Base-by-base conservation (phyloP, 1,284 basidiomycete species). In the Leucoagaricus sp. region DNA sequence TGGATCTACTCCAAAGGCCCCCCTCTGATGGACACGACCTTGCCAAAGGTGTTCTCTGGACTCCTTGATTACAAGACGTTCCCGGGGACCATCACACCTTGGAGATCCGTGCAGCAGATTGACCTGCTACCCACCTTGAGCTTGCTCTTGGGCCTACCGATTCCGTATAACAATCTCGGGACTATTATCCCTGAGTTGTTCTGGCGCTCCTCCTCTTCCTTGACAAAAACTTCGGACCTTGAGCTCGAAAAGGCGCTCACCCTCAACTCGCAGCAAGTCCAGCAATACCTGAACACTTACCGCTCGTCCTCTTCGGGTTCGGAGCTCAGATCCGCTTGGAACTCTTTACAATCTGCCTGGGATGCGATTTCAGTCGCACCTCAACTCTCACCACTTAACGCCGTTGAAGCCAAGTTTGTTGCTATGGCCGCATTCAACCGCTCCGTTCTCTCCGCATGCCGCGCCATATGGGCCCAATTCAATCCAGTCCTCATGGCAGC, bases 81-180 rank as follows among this genome's bases (percentile, higher is more conserved):
- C 71, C 91, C 91, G 0, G 84, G 80, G 1, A 76, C 85, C 2
- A 63, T 71, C 0, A 66, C 73, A 1, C 74, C 79, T 0, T 80
- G 88, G 63, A 85, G 95, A 7, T 80, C 81, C 13, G 81, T 96
- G 49, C 89, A 96, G 62, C 97, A 99, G 73, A 97, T 99, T 64
- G 96, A 98, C 72, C 79, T 99, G 31, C 86, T 98, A 0, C 94
- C 96, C 0, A 91, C 94, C 0, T 71, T 99, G 28, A 87, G 94
- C 2, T 82, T 98, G n/a, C 83, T 98, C 7, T 85, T 99, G 10
- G 96, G 96, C 19, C 74, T 97, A 2, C 94, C 95, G 0, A 91
- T 99, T 48, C 97, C 97, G 0, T 98, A 91, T 77, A 98, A 96
- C 73, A 98, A 94, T 64, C 86, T 99, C 13, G 97, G 97, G 0